These are phyloP conservation scores for Tricholoma hemisulphureum DNA, from an alignment of 768 basidiomycete species.

Conservation along the genomic window DNA sequence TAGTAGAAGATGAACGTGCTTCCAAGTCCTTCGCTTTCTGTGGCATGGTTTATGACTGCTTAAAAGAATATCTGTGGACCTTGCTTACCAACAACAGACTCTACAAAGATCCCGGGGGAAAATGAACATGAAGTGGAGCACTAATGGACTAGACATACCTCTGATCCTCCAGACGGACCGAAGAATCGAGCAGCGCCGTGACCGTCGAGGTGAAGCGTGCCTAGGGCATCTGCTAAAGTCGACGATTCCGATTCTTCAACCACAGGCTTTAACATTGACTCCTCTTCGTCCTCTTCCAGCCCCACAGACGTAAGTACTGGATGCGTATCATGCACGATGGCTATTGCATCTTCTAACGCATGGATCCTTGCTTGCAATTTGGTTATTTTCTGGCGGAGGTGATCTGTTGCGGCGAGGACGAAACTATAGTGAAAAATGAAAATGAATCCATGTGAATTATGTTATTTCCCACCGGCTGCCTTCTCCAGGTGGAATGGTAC, in stretches of 20 bases:
- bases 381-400: conserved; percentile 45
- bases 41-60: neutral
- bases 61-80: conserved; percentile 1
- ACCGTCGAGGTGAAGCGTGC: conserved; percentile 45
- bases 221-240: conserved; percentile 35
- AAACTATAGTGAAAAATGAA: conserved; percentile 33
- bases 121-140: neutral
- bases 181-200: conserved; percentile 43
- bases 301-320: conserved; percentile 36
- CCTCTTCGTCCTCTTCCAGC: conserved; percentile 33
- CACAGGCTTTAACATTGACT: conserved; percentile 27
- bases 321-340: conserved; percentile 44
- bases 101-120: conserved; percentile 23
- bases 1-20: conserved; percentile 4
- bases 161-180: conserved; percentile 47
- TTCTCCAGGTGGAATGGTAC: conserved; percentile 53
- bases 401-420: conserved; percentile 52
- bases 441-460: neutral
- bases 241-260: conserved; percentile 25
- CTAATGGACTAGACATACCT: conserved; percentile 36
- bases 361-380: conserved; percentile 51
- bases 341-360: conserved; percentile 53
- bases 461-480: conserved; percentile 43
- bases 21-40: conserved; percentile 29
- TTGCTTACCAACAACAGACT: conserved; percentile 42